Percentiles rank a stretch among this genome's conserved stretches.
phyloP scores from a whole-genome alignment of 2,329 filamentous ascomycete genomes.

The Lachnellula cervina region DNA sequence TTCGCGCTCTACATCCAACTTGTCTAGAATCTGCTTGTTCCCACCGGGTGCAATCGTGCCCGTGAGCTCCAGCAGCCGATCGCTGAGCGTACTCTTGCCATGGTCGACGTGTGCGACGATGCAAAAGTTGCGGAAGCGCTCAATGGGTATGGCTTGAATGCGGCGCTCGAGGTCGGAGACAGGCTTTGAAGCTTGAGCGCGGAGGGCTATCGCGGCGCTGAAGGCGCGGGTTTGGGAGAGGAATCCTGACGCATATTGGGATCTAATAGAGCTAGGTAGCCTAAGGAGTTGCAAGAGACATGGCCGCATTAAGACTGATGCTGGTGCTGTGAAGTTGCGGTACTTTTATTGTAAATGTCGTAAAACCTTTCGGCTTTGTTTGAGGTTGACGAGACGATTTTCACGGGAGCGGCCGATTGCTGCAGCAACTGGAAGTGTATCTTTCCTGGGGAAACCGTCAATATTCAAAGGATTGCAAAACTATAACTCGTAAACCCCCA shows the following conservation, averaged over 20 bases:
- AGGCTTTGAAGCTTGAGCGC: constrained; percentile 29
- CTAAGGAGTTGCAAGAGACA: constrained; percentile 30
- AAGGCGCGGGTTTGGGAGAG: constrained; percentile 20
- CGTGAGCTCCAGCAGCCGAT: constrained; percentile 87
- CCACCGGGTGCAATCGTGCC: constrained; percentile 82
- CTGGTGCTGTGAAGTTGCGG: not conserved
- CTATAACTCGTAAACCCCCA: not conserved
- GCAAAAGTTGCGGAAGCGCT: constrained; percentile 89
- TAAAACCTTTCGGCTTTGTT: not conserved
- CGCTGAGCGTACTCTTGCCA: constrained; percentile 93
- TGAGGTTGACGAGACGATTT: not conserved
- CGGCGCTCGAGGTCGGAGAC: constrained; percentile 46
- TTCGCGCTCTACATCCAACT: constrained; percentile 93
- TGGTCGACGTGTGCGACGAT: constrained; percentile 99
- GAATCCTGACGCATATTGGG: constrained; percentile 28
- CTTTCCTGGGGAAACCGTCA: constrained; percentile 3
- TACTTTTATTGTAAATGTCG: not conserved
- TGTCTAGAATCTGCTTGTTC: constrained; percentile 96
- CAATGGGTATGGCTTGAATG: constrained; percentile 71
- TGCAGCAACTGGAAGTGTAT: constrained; percentile 6
- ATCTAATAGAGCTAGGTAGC: constrained; percentile 31
- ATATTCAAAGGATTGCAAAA: not conserved
- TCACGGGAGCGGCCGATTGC: constrained; percentile 11
- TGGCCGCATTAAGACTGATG: constrained; percentile 30
- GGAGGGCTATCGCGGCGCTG: constrained; percentile 26